Conservation (phyloP, 176 grass and related monocot genomes). For the Ananas comosus region DNA sequence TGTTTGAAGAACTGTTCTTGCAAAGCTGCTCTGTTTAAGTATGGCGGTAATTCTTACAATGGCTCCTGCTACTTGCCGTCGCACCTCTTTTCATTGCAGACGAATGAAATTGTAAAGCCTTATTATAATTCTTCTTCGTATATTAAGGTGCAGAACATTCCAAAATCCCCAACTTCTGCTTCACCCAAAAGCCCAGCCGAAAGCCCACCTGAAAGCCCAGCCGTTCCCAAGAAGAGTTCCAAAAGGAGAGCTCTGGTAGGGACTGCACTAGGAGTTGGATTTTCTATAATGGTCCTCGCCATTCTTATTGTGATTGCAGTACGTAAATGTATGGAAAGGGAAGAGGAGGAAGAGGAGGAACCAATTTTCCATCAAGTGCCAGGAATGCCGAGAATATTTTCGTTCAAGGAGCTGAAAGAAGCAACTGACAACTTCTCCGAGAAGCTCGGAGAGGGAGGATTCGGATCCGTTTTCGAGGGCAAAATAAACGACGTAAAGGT, state of each 20-base stretch:
- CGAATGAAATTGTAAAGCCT: constrained; percentile 26
- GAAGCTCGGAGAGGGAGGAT: constrained; percentile 84
- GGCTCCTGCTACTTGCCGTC: constrained; percentile 50
- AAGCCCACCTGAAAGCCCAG: too few species aligned
- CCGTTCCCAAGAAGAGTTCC: neutral
- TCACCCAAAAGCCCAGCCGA: neutral
- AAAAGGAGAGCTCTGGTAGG: constrained; percentile 4
- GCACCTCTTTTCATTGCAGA: constrained; percentile 57
- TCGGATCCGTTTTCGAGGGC: constrained; percentile 59
- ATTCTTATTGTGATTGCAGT: constrained; percentile 25
- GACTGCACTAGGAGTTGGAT: constrained; percentile 12
- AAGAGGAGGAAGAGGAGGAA: constrained; percentile 41
- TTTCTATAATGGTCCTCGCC: constrained; percentile 21
- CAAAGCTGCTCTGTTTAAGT: constrained; percentile 44
- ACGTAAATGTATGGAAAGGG: constrained; percentile 12
- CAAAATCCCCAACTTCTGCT: constrained; percentile 1
- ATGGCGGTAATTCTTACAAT: constrained; percentile 20
- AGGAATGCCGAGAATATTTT: constrained; percentile 66
- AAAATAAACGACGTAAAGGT: constrained; percentile 39
- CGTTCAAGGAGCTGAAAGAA: constrained; percentile 52
- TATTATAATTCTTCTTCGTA: constrained; percentile 61
- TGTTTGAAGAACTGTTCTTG: constrained; percentile 77
- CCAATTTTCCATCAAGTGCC: constrained; percentile 37
- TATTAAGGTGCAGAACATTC: constrained; percentile 61
- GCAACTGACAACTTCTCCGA: constrained; percentile 69